phyloP scores from a whole-genome alignment of 2,329 filamentous ascomycete species.

The Tolypocladium guangdongense region DNA sequence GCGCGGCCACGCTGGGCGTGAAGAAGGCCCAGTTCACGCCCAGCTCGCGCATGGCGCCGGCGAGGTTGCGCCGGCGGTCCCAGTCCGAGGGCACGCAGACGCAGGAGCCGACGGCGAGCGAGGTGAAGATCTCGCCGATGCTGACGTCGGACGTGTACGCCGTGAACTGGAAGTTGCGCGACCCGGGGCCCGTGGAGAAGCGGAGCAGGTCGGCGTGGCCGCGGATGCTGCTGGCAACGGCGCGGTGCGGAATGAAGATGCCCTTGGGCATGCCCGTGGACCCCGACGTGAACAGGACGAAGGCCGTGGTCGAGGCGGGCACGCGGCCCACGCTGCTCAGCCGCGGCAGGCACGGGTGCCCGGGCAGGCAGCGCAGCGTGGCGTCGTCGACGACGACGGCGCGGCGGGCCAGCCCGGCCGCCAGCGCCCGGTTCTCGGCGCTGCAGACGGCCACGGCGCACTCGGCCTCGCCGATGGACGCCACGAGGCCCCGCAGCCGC shows the following conservation, averaged over 20 bases:
- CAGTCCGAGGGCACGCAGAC: conserved; percentile 4
- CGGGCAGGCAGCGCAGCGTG: not conserved
- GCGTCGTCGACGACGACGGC: no score
- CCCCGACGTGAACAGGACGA: conserved; percentile 37
- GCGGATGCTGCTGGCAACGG: conserved; percentile 1
- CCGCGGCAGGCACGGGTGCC: not conserved
- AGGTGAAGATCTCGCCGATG: not conserved
- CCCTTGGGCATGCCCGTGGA: conserved; percentile 43
- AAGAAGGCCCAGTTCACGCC: conserved; percentile 1
- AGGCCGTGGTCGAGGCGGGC: not conserved
- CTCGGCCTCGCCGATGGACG: not conserved
- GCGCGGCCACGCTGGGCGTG: not conserved
- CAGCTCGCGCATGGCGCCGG: conserved; percentile 2
- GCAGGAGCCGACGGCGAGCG: not conserved
- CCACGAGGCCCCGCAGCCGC: not conserved
- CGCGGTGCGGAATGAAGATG: not conserved
- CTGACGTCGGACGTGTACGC: conserved; percentile 6
- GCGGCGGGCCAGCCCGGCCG: no score
- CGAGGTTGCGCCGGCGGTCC: conserved; percentile 1
- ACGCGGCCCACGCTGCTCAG: not conserved
- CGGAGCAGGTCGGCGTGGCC: not conserved
- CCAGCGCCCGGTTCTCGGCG: no score
- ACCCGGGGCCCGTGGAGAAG: conserved; percentile 1
- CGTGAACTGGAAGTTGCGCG: conserved; percentile 7
- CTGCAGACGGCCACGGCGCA: not conserved